Evolutionary conservation across 352 stramenopile species (phyloP).

Genomic region (Achlya hypogyna): DNA sequence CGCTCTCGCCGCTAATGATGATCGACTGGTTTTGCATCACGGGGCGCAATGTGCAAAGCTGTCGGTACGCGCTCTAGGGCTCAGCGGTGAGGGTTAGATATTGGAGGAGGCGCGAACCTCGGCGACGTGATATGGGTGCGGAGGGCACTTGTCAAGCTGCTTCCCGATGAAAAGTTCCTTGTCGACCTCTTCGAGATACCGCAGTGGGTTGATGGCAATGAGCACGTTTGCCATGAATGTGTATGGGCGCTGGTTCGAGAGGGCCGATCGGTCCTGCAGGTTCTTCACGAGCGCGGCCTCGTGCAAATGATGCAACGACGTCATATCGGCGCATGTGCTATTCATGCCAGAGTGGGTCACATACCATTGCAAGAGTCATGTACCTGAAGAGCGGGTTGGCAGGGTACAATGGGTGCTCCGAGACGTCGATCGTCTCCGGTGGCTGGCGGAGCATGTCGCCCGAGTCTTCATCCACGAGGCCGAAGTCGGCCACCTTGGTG

Average conservation of each 20-base stretch:
- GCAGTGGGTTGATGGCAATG: conserved; percentile 22
- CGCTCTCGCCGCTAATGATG: conserved; percentile 78
- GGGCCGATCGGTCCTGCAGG: conserved; percentile 19
- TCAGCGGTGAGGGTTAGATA: neutral
- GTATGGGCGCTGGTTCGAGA: conserved; percentile 22
- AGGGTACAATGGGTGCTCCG: conserved; percentile 39
- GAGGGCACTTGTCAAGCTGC: conserved; percentile 20
- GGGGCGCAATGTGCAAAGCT: conserved; percentile 45
- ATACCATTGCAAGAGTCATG: neutral
- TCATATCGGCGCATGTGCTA: conserved; percentile 72
- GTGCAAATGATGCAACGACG: conserved; percentile 63
- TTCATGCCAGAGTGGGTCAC: neutral
- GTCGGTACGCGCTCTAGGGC: conserved; percentile 51
- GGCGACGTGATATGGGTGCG: conserved; percentile 23
- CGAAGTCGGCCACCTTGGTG: conserved; percentile 36
- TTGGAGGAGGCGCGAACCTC: conserved; percentile 5
- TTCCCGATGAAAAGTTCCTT: conserved; percentile 11
- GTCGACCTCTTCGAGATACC: conserved; percentile 52
- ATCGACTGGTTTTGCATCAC: conserved; percentile 86
- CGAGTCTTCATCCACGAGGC: conserved; percentile 49
- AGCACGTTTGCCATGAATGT: conserved; percentile 25
- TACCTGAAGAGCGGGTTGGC: conserved; percentile 64
- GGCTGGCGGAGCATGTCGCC: conserved; percentile 30
- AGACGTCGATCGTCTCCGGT: conserved; percentile 35
- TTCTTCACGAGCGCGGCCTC: conserved; percentile 23